Evolutionary conservation across 441 rosid species (phyloP), one percentile per base, ranked within the genome.

Genomic region (Melianthus villosus): DNA sequence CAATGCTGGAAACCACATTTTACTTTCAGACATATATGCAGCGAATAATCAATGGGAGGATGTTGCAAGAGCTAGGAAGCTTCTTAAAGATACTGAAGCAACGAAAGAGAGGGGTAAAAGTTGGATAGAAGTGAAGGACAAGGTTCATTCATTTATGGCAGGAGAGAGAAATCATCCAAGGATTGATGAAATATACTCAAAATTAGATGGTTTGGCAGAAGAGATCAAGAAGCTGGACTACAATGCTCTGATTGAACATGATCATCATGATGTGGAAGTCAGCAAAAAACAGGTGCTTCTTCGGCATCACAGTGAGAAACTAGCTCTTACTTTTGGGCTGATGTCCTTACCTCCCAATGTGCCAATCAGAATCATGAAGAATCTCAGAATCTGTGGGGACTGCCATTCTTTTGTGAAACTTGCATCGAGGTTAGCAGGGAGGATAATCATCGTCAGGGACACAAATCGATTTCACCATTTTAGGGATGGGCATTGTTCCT

Each of bases 71-170:
- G 41, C 75, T 19, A 67, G 87, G 53, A 78, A 65, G 64, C 12
- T 68, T 28, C 61, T 83, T 7, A 71, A 69, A 56, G 85, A 72
- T 15, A 46, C 45, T 7, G 59, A 64, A 16, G 64, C 56, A 31
- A 76, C 59, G 57, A 87, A 78, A 36, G 87, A 71, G 38, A 72
- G 50, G 54, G 77, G 95, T 15, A 59, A 52, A 64, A 83, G 95
- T 42, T 87, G 95, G 95, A 69, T 80, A 42, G 81, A 81, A 25
- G 58, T 78, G 0, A 73, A 72, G 40, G 72, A 68, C 50, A 56
- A 54, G 53, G 84, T 78, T 38, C 82, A 83, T 29, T 49, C 27
- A 22, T 83, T 87, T 53, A 69, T 64, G 36, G 79, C 49, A 17
- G 79, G 75, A 38, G 93, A 80, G 13, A 66, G 53, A 27, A 37